Evolutionary conservation across 768 basidiomycete species (phyloP).

Genomic region (Tylopilus sp.): DNA sequence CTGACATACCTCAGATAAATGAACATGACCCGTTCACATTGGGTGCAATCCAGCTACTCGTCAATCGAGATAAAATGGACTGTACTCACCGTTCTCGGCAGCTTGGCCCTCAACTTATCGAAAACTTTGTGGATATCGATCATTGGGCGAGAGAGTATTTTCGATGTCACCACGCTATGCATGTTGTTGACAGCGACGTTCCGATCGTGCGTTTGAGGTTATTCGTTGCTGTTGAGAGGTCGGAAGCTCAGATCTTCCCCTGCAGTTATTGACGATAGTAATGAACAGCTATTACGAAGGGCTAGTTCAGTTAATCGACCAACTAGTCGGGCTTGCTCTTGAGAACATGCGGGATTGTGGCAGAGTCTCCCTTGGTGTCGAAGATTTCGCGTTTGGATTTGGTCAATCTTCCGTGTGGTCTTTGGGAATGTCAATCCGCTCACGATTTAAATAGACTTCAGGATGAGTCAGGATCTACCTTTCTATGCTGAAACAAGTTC

Average conservation of each 20-base stretch:
- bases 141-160: constrained; percentile 29
- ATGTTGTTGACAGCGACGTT: constrained; percentile 15
- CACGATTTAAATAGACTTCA: constrained; percentile 18
- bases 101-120: constrained; percentile 30
- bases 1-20: constrained; percentile 19
- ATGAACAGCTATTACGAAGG: constrained; percentile 32
- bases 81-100: constrained; percentile 13
- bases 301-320: constrained; percentile 27
- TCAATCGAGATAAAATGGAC: constrained; percentile 21
- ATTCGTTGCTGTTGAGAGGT: neutral
- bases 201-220: constrained; percentile 15
- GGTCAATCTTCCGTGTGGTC: constrained; percentile 15
- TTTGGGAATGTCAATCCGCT: neutral
- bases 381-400: constrained; percentile 30
- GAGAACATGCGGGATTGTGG: constrained; percentile 20
- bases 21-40: constrained; percentile 24
- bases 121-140: constrained; percentile 29
- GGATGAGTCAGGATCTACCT: constrained; percentile 31
- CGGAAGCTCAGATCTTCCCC: neutral
- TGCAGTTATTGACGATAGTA: constrained; percentile 28
- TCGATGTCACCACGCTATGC: constrained; percentile 17
- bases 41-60: constrained; percentile 28
- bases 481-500: constrained; percentile 26
- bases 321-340: constrained; percentile 23
- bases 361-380: constrained; percentile 14